Evolutionary conservation across 768 basidiomycete genomes (phyloP).

Genomic region (Hemileccinum rubropunctum): DNA sequence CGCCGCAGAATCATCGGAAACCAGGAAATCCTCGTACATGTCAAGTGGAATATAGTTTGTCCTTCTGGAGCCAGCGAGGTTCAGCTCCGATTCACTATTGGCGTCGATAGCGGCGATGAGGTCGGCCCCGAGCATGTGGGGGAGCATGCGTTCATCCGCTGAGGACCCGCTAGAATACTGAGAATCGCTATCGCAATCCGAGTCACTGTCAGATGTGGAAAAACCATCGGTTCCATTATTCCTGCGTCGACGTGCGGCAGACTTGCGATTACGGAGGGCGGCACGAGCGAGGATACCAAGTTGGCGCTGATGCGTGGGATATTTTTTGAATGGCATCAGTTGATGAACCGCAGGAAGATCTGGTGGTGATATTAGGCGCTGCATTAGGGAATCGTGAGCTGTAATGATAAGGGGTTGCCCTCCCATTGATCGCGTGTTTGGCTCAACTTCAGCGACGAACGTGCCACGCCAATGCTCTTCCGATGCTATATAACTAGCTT

Average conservation of each 20-base stretch:
- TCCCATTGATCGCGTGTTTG: not conserved
- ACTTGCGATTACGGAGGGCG: conserved; percentile 18
- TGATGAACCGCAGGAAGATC: not conserved
- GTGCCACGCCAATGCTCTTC: conserved; percentile 2
- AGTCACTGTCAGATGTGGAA: conserved; percentile 17
- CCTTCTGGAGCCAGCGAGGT: conserved; percentile 5
- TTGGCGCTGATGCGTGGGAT: not conserved
- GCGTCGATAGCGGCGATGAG: conserved; percentile 28
- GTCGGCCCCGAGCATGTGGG: conserved; percentile 25
- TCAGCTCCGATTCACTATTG: conserved; percentile 24
- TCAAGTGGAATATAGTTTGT: not conserved
- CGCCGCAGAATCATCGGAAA: conserved; percentile 16
- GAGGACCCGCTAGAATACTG: conserved; percentile 21
- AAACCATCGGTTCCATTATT: not conserved
- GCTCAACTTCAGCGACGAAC: not conserved
- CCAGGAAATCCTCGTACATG: conserved; percentile 8
- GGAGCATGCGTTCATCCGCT: conserved; percentile 18
- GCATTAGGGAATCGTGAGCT: not conserved
- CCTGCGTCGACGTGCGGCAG: not conserved
- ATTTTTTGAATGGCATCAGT: not conserved
- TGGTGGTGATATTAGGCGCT: not conserved
- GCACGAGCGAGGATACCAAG: conserved; percentile 22
- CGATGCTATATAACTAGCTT: not conserved
- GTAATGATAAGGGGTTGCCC: not conserved
- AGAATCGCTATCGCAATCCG: conserved; percentile 18